Base-by-base conservation (phyloP, 176 grass and related monocot species). In the Ampelocalamus luodianensis region DNA sequence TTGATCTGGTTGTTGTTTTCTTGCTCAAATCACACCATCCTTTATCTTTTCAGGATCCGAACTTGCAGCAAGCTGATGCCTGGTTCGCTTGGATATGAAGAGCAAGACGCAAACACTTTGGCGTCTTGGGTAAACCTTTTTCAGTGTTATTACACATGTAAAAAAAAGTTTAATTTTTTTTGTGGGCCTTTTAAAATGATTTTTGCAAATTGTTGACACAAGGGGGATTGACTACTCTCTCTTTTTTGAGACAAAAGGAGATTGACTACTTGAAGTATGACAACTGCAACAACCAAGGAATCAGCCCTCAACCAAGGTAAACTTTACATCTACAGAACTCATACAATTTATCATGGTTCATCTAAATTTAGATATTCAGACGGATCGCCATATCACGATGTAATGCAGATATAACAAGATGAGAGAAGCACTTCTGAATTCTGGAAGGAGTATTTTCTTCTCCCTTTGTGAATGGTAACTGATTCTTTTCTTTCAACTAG, bases 21-120 rank as follows among this genome's bases (percentile, higher is more conserved):
- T 55, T 43, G 38, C 18, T 53, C 18, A 53, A 65, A 34, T 80
- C 15, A 73, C 66, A 39, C 9, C 14, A 66, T 3, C 0, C n/a
- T n/a, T 10, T 82, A 37, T 49, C 26, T 42, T 63, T 72, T 72
- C 50, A 92, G 90, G 50, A 54, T 66, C 3, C 27, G 67, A 40
- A 89, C 90, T 36, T 92, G 90, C 83, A 89, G 90, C 79, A 92
- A 68, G 4, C 10, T 71, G n/a, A 89, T 89, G 90, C 90, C 79
- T 10, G 87, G 90, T 37, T 92, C 87, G 0, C 87, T 89, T 53
- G 82, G 83, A 43, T 46, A 89, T 24, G 90, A 92, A 86, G 78
- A 89, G 26, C 90, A 83, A 79, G 90, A 92, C 17, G 79, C 87
- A 14, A 89, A 86, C 32, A 79, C 83, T 4, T 83, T 83, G 7